Evolutionary conservation across 495 filamentous ascomycete genomes (phyloP).

Genomic region (Delitschia confertaspora): DNA sequence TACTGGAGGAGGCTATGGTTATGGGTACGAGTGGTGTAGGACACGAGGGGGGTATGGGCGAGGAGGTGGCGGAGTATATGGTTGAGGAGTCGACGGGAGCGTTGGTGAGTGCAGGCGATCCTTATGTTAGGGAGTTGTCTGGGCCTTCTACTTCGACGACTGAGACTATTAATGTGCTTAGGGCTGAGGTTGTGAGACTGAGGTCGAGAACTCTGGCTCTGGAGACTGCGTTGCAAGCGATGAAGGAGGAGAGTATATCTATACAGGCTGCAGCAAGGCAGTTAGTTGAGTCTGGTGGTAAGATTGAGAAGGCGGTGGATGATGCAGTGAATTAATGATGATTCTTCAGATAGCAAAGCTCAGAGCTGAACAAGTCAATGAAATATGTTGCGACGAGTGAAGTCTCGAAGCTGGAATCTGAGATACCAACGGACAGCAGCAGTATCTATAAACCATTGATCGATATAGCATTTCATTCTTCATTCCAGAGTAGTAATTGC

Average conservation of each 20-base stretch:
- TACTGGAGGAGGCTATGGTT: conserved; percentile 28
- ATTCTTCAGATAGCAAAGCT: no score
- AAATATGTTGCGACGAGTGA: no score
- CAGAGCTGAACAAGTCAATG: no score
- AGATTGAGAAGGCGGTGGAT: conserved; percentile 17
- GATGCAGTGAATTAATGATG: conserved; percentile 7
- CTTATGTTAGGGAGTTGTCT: neutral
- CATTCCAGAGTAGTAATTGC: no score
- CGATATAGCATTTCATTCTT: no score
- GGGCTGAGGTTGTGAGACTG: conserved; percentile 20
- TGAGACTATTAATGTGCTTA: conserved; percentile 24
- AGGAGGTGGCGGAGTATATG: no score
- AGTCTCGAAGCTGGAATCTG: no score
- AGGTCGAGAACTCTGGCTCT: conserved; percentile 13
- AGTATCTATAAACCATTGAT: no score
- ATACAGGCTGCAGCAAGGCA: conserved; percentile 18
- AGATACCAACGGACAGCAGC: no score
- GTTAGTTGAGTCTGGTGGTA: conserved; percentile 17
- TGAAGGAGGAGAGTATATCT: conserved; percentile 23
- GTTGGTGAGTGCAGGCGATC: neutral
- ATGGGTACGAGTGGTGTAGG: no score
- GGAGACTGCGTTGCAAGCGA: conserved; percentile 21
- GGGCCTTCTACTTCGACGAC: conserved; percentile 5
- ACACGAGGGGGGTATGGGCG: no score
- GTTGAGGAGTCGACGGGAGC: no score